Base-by-base conservation (phyloP, 108 stramenopile genomes). In the Cyclotella distinguenda region DNA sequence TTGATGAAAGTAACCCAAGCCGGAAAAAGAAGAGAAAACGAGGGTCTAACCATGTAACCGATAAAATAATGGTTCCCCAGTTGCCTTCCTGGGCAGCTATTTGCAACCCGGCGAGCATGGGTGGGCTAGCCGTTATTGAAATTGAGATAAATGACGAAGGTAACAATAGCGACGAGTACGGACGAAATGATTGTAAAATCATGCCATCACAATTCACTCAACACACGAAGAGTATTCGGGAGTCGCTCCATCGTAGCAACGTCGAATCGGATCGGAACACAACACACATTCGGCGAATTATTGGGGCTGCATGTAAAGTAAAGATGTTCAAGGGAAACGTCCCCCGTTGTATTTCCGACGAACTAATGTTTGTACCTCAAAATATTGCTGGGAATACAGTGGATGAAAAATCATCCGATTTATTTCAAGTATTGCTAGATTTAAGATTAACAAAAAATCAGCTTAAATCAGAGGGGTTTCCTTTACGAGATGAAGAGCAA, bases 11-110 rank as follows among this genome's bases (percentile, higher is more conserved):
- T 63, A 70, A 62, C 43, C 60, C 22, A 26, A 25, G 11, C 6
- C 16, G 13, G 30, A 31, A 8, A 34, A 26, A n/a, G 27, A 21
- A 27, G n/a, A 68, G 35, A 49, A 38, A 34, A 9, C 56, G 42
- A 25, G 6, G 23, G 51, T 18, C 23, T 15, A 19, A 38, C 28
- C 28, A 48, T 22, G n/a, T 39, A 28, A 44, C 32, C 23, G 28
- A 62, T n/a, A 47, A 32, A 28, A 26, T 54, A 23, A 45, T 62
- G 31, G 38, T 67, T 31, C 66, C 73, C 31, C 33, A 57, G 6
- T 35, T 74, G 47, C 90, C 90, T 6, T 71, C 82, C 8, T 91
- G 90, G 90, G 81, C 84, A 45, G 75, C 47, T 30, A 64, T 91
- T 31, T 67, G 80, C 48, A 91, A 91, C 70, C 71, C 77, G 32